Percentiles rank a stretch among this genome's conserved stretches.
Conservation (phyloP, 495 filamentous ascomycete species). For the Margaritispora aquatica region DNA sequence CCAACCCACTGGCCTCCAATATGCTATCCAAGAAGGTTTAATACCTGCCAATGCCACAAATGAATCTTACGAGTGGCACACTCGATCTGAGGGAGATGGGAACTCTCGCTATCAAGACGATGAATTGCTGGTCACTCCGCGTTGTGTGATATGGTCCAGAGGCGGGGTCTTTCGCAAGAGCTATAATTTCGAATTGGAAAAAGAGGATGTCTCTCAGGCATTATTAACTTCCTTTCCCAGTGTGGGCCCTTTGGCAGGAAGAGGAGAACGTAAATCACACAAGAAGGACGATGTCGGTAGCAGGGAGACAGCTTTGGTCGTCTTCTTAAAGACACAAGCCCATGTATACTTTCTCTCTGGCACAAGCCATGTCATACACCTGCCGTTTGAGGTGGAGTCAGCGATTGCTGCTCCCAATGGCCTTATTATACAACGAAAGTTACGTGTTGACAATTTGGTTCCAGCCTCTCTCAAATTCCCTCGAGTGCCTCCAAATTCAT, state of each 20-base stretch:
- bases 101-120: slow-evolving; percentile 43
- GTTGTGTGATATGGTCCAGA: slow-evolving; percentile 86
- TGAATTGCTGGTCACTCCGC: slow-evolving; percentile 77
- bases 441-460: slow-evolving; percentile 30
- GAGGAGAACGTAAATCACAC: slow-evolving; percentile 8
- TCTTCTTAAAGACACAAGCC: slow-evolving; percentile 87
- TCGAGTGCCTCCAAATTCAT: slow-evolving; percentile 71
- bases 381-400: slow-evolving; percentile 89
- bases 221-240: slow-evolving; percentile 76
- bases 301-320: slow-evolving; percentile 66
- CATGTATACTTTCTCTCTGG: slow-evolving; percentile 90
- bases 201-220: slow-evolving; percentile 77
- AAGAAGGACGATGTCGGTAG: slow-evolving; percentile 17
- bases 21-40: slow-evolving; percentile 76
- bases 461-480: slow-evolving; percentile 44
- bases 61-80: slow-evolving; percentile 70
- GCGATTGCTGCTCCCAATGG: slow-evolving; percentile 78
- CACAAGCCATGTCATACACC: slow-evolving; percentile 80
- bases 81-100: slow-evolving; percentile 36
- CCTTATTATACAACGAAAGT: slow-evolving; percentile 76
- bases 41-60: slow-evolving; percentile 61
- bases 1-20: slow-evolving; percentile 72
- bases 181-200: slow-evolving; percentile 81
- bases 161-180: slow-evolving; percentile 79
- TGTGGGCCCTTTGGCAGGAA: slow-evolving; percentile 32